Evolutionary conservation across 108 stramenopile genomes (phyloP), one percentile per base, ranked within the genome.

Genomic region (Nitzschia sp.): DNA sequence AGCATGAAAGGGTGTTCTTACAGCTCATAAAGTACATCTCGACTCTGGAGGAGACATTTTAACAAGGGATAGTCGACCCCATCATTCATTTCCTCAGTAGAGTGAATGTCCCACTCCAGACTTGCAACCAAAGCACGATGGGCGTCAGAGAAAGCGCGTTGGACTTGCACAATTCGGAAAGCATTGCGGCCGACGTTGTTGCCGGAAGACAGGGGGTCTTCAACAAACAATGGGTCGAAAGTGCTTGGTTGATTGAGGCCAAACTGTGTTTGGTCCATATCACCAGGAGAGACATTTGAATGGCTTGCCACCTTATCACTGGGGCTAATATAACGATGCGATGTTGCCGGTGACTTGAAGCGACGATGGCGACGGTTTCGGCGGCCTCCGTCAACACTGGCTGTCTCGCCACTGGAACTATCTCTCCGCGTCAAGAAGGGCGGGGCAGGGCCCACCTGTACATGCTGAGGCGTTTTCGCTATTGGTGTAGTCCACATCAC

Each of bases 171-270:
- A 43, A 96, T 94, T 54, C 96, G 84, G 77, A 97, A 97, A 41
- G 94, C 87, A 67, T 97, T 97, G 22, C 95, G 72, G 39, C 95
- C 95, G 40, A 97, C 93, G 72, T 97, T 97, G 74, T 97, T 97
- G 40, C 87, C 81, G 24, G 83, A 63, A 44, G 83, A 80, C 41
- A 97, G 69, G 8, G 95, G 96, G 67, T 97, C 96, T 73, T 97
- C 96, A 41, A 95, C 89, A 80, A 89, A 94, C 37, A 97, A 78
- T 8, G 95, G 96, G 79, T 97, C 96, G 67, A 96, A 90, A 11
- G 83, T 89, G 57, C 77, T 86, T 10, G 87, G 83, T 61, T 63
- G 51, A 20, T 53, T 63, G 8, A 55, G 53, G 7, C 63, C 63
- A 26, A 56, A 64, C 12, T 54, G 24, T 22, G 61, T 14, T 37